Conservation (phyloP, 108 stramenopile species). For the Tribonema minus region DNA sequence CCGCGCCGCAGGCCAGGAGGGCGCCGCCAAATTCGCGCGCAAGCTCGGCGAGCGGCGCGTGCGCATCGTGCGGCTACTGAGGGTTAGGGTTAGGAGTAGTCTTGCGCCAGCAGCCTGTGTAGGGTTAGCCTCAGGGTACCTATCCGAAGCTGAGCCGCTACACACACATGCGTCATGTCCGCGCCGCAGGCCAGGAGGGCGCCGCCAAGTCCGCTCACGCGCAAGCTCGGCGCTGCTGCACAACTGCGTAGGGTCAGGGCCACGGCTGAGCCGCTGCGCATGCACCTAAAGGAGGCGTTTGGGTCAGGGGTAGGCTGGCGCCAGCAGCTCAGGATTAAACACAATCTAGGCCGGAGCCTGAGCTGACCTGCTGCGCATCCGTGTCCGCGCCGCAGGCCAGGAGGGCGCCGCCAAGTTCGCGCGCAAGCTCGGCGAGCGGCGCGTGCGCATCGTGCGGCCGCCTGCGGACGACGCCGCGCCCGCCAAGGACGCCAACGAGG, state of each 20-base stretch:
- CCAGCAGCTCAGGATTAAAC: too few species aligned
- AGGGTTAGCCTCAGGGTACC: too few species aligned
- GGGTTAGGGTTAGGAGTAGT: too few species aligned
- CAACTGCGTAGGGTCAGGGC: too few species aligned
- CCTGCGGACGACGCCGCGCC: constrained; percentile 26
- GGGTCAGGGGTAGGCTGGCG: too few species aligned
- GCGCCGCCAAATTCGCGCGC: constrained; percentile 74
- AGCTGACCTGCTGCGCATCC: background rate
- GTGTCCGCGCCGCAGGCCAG: background rate
- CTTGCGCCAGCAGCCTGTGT: too few species aligned
- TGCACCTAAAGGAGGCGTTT: constrained; percentile 10
- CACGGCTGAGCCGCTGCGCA: too few species aligned
- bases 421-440: constrained; percentile 71
- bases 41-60: constrained; percentile 68
- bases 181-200: constrained; percentile 5
- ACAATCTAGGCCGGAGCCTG: background rate
- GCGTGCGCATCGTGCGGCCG: constrained; percentile 28
- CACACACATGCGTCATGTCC: background rate
- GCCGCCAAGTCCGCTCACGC: constrained; percentile 79
- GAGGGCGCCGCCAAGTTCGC: constrained; percentile 72
- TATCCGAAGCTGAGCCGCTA: background rate
- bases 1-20: constrained; percentile 2
- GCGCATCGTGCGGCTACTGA: constrained; percentile 20
- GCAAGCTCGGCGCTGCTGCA: constrained; percentile 81
- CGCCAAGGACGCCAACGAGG: constrained; percentile 98